Base-by-base conservation (phyloP, 805 yeast species). In the Wickerhamiella alocasiicola region DNA sequence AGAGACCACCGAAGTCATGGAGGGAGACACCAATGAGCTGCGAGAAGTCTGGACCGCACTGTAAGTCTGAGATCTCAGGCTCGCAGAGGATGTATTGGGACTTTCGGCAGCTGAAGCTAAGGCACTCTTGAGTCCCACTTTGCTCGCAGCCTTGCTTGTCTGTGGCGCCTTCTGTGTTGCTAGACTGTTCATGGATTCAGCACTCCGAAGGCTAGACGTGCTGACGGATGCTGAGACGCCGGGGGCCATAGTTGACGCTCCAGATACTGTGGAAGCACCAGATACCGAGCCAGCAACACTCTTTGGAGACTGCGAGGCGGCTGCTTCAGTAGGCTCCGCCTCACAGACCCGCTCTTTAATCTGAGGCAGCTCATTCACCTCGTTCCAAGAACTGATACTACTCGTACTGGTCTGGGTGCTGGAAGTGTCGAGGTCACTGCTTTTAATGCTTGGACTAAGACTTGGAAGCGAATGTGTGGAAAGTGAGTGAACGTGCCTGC, bases 401-500 rank as follows among this genome's bases (percentile, higher is more conserved):
- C 44, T 35, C 4, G 43, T 37, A 12, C 43, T 33, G 13, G 43
- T 45, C 34, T 45, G 47, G 9, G 48, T 45, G 33, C 43, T 37
- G 26, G 38, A 27, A n/a, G 46, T 39, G 25, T 45, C 48, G 9
- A 45, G 23, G 15, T 45, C 48, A 11, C 41, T 25, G 30, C 45
- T 42, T 15, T 32, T 33, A 13, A 39, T 15, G 30, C 43, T 41
- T 5, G 45, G 45, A n/a, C 36, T 27, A 6, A 41, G 36, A 32
- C 44, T 41, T 11, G 44, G 40, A 15, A 36, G 36, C 19, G 31
- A 28, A 17, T 24, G 25, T 2, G 44, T 30, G 24, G 34, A 25
- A n/a, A 39, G 26, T 17, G 31, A 33, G 3, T 21, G 7, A 1
- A 36, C 33, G 15, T 39, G 41, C 21, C 43, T 39, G 12, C 48